phyloP scores from a whole-genome alignment of 768 basidiomycete genomes.

The Calocybe gangraenosa region DNA sequence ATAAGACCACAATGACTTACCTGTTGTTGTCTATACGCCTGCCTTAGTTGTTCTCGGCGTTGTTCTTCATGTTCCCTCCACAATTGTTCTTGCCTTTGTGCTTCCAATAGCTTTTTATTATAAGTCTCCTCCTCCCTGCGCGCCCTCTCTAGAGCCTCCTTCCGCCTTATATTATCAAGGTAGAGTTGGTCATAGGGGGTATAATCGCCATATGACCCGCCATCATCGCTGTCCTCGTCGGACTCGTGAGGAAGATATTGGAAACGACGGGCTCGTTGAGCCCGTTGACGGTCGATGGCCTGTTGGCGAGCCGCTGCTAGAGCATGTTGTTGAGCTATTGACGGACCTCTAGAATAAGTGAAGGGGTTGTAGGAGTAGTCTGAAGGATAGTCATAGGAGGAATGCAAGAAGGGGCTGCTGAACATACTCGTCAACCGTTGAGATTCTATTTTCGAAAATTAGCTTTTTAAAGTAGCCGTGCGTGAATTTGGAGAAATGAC shows the following conservation, averaged over 20 bases:
- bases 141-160: constrained; percentile 24
- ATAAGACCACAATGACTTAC: constrained; percentile 7
- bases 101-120: constrained; percentile 10
- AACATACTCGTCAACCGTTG: constrained; percentile 15
- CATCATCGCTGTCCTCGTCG: constrained; percentile 30
- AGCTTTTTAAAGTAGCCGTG: not conserved
- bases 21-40: constrained; percentile 12
- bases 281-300: constrained; percentile 21
- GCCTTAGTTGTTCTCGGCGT: constrained; percentile 10
- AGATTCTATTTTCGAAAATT: not conserved
- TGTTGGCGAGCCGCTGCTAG: constrained; percentile 7
- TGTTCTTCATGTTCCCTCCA: constrained; percentile 8
- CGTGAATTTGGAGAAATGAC: constrained; percentile 6
- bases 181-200: constrained; percentile 28
- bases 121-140: constrained; percentile 16
- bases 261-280: constrained; percentile 23
- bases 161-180: constrained; percentile 26
- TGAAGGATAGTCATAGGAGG: constrained; percentile 18
- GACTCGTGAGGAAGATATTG: constrained; percentile 35
- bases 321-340: constrained; percentile 15
- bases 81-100: constrained; percentile 10
- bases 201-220: constrained; percentile 26
- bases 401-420: constrained; percentile 21
- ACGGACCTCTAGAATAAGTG: constrained; percentile 9
- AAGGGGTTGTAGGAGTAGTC: constrained; percentile 21